Conservation (phyloP, 202 grass and related monocot species). For the Thinopyrum obtusiflorum region DNA sequence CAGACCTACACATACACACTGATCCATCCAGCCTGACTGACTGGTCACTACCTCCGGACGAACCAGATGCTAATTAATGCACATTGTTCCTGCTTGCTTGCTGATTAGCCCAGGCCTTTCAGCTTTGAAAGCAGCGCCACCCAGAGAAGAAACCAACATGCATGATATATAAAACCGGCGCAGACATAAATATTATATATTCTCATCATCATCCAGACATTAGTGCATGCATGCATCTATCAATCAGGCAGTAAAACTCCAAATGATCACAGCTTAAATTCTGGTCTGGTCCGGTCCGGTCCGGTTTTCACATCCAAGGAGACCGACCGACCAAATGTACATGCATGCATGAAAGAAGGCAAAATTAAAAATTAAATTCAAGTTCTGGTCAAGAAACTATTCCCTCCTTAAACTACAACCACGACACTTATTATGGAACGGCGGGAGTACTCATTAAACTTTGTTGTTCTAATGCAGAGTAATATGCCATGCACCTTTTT, state of each 20-base stretch:
- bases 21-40: background rate
- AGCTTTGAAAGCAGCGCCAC: slow-evolving; percentile 44
- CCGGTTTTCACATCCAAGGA: background rate
- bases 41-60: background rate
- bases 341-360: background rate
- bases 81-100: background rate
- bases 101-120: background rate
- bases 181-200: background rate
- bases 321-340: background rate
- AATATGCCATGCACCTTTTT: background rate
- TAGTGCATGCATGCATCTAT: background rate
- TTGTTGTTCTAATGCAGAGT: background rate
- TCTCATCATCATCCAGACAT: background rate
- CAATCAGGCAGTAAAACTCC: slow-evolving; percentile 23
- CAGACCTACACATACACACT: background rate
- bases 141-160: slow-evolving; percentile 65
- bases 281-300: slow-evolving; percentile 7
- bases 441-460: too few species aligned
- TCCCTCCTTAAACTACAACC: too few species aligned
- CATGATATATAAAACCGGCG: slow-evolving; percentile 47
- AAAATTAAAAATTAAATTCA: slow-evolving; percentile 17
- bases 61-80: slow-evolving; percentile 31
- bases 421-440: too few species aligned
- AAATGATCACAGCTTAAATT: slow-evolving; percentile 25
- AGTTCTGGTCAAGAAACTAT: slow-evolving; percentile 5